Conservation (phyloP, 805 yeast genomes). For the Candida jianshihensis region DNA sequence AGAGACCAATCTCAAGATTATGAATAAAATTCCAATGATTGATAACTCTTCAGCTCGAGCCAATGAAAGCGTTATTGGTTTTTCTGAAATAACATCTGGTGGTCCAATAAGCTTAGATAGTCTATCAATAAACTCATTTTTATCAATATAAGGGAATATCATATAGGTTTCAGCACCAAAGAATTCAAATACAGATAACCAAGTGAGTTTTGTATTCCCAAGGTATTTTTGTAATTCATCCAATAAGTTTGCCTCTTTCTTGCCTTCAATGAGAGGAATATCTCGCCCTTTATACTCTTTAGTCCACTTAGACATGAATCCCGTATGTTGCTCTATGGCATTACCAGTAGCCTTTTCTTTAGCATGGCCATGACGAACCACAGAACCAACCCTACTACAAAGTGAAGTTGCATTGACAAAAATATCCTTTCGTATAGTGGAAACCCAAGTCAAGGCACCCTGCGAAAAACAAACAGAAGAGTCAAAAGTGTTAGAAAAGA, state of each 20-base stretch:
- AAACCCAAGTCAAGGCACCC: neutral
- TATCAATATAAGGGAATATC: slow-evolving; percentile 1
- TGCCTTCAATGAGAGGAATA: neutral
- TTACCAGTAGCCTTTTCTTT: neutral
- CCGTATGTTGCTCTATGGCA: neutral
- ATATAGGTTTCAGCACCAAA: neutral
- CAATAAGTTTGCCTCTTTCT: neutral
- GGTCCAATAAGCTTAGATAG: neutral
- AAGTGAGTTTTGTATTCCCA: neutral
- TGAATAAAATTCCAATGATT: neutral
- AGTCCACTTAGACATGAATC: neutral
- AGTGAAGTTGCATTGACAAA: neutral
- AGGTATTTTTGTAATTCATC: neutral
- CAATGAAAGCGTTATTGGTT: neutral
- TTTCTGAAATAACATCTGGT: neutral
- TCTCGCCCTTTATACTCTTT: neutral
- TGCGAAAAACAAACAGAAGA: neutral
- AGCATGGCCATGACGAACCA: neutral
- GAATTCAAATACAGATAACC: neutral
- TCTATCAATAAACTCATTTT: neutral
- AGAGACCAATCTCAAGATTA: slow-evolving; percentile 1
- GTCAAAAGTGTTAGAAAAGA: neutral
- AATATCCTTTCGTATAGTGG: neutral
- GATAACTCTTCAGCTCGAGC: neutral
- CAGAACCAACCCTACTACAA: neutral